Base-by-base conservation (phyloP, 495 filamentous ascomycete genomes). In the Trichoderma gamsii region DNA sequence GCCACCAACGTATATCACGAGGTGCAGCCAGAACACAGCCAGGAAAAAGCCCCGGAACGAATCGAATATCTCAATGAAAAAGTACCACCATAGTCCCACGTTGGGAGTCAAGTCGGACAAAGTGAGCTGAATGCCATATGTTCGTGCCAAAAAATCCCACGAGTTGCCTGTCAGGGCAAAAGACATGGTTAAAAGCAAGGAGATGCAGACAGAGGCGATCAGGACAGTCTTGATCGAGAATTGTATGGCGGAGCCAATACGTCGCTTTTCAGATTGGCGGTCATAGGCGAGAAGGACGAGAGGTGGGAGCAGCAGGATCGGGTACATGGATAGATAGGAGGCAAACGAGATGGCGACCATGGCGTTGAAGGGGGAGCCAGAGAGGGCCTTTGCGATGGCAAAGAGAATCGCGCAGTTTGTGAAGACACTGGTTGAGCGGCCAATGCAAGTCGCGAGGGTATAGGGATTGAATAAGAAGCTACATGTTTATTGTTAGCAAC, bases 31-130 rank as follows among this genome's bases (percentile, higher is more conserved):
- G 78, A 99, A 99, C 7, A 98, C 92, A 25, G 91, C 96, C 3
- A 99, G 84, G 83, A 99, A 99, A 82, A 99, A 98, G 64, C 90
- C 89, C 27, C 95, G 87, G 83, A 99, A 99, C 5, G 92, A 94
- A 77, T 99, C 95, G 76, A 99, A 99, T 87, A 99, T 99, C 79
- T 99, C 95, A 72, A 94, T 96, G 79, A 99, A 98, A 78, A 98
- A 99, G 79, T 99, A 99, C 95, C 95, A 99, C 95, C 95, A 99
- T 0, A 99, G 83, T 2, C 95, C 95, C 49, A 96, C 88, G 71
- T 98, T 99, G 27, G 95, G 95, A 0, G 94, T 94, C 56, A 99
- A 81, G 78, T 98, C 96, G 1, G 93, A 93, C 4, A 99, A 87
- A 4, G 95, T 86, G 16, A 99, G 83, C 72, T 94, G 92, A 32